Conservation (phyloP, 2,329 filamentous ascomycete genomes). For the Penicillium verrucosum region DNA sequence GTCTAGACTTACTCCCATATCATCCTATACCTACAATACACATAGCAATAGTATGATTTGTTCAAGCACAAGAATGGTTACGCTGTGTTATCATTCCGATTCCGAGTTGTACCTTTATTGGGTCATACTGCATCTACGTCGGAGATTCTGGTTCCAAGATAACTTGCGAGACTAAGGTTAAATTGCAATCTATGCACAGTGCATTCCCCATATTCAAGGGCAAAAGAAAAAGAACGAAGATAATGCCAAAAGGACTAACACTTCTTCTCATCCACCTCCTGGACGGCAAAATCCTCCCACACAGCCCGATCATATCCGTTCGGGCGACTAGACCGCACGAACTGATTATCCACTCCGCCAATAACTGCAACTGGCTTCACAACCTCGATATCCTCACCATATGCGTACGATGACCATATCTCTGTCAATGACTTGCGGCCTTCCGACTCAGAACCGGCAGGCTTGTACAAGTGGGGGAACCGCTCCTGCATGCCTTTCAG, state of each 20-base stretch:
- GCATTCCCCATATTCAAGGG: background rate
- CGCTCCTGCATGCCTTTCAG: conserved; percentile 53
- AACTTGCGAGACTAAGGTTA: no score
- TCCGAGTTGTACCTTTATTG: no score
- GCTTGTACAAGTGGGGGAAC: conserved; percentile 55
- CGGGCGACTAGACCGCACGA: conserved; percentile 48
- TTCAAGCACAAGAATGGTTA: no score
- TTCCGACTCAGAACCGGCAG: conserved; percentile 9
- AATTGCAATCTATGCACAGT: conserved; percentile 5
- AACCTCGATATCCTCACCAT: conserved; percentile 47
- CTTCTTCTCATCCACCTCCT: conserved; percentile 29
- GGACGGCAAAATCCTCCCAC: conserved; percentile 41
- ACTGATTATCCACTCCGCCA: conserved; percentile 49
- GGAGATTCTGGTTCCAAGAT: background rate
- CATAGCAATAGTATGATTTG: no score
- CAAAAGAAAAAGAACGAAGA: background rate
- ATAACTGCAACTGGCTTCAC: conserved; percentile 47
- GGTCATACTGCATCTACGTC: background rate
- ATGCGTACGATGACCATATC: conserved; percentile 48
- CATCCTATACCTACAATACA: no score
- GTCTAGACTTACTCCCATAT: no score
- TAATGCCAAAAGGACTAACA: conserved; percentile 4
- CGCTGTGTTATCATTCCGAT: no score
- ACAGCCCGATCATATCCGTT: conserved; percentile 52
- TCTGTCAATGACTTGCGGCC: conserved; percentile 47